Evolutionary conservation across 1,139 yeast species (phyloP).

Genomic region (Sugiyamaella pinicola): DNA sequence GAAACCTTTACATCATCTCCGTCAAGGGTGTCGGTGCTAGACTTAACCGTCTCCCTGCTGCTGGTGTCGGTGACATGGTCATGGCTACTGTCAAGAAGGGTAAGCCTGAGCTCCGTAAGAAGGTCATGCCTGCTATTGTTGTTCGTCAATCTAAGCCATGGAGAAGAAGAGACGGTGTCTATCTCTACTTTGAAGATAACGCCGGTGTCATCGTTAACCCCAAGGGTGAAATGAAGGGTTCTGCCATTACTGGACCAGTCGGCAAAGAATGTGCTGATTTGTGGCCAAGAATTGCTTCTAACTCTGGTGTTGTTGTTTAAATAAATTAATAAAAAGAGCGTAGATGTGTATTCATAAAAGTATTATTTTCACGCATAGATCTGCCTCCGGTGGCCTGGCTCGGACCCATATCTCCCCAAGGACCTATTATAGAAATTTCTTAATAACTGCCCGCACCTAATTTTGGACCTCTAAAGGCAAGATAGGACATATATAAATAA

Average conservation of each 20-base stretch:
- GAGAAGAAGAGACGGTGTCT: conserved; percentile 99
- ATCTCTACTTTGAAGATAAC: conserved; percentile 99
- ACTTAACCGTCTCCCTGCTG: conserved; percentile 99
- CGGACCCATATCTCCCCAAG: no score
- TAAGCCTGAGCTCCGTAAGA: conserved; percentile 99
- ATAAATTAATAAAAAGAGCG: conserved; percentile 27
- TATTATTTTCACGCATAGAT: conserved; percentile 10
- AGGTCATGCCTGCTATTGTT: conserved; percentile 99
- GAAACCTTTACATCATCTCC: conserved; percentile 98
- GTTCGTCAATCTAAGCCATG: conserved; percentile 99
- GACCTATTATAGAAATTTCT: no score
- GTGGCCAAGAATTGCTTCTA: conserved; percentile 99
- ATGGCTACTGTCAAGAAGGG: conserved; percentile 99
- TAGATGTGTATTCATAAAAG: conserved; percentile 20
- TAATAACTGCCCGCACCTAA: no score
- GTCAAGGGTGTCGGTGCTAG: conserved; percentile 99
- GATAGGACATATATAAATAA: no score
- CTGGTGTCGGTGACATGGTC: conserved; percentile 99
- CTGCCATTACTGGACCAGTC: conserved; percentile 99
- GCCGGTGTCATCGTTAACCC: conserved; percentile 99
- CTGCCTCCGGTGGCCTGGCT: no score
- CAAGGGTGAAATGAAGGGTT: conserved; percentile 99
- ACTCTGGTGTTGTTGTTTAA: conserved; percentile 99
- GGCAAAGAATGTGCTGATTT: conserved; percentile 99
- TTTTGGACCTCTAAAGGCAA: no score